Conservation (phyloP, 768 basidiomycete genomes). For the Phaffia australis region DNA sequence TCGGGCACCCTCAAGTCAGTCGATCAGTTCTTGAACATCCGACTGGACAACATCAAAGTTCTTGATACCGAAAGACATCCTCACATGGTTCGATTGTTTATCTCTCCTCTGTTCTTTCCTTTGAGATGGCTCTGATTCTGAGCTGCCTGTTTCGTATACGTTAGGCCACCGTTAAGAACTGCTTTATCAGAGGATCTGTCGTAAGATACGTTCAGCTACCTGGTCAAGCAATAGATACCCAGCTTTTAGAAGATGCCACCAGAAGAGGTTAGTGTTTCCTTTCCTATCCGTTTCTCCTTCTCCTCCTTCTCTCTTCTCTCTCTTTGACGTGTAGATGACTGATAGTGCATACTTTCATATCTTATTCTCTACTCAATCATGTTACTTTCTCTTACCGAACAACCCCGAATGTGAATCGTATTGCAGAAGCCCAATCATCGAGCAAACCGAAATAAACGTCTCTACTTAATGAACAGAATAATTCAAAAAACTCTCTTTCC, state of each 20-base stretch:
- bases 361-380: neutral
- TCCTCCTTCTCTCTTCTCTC: neutral
- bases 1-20: conserved; percentile 92
- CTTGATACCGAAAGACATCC: conserved; percentile 87
- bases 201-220: conserved; percentile 95
- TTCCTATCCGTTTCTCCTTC: neutral
- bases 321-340: neutral
- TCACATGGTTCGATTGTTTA: conserved; percentile 66
- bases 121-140: neutral
- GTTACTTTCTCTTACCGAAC: neutral
- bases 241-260: conserved; percentile 89
- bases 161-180: conserved; percentile 97
- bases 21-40: conserved; percentile 92
- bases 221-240: conserved; percentile 85
- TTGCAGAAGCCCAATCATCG: conserved; percentile 3
- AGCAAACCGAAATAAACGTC: neutral
- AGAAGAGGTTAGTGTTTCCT: conserved; percentile 58
- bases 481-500: too few species aligned
- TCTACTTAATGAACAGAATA: too few species aligned
- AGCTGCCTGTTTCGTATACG: neutral
- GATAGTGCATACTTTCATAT: conserved; percentile 1
- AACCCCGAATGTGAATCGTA: neutral
- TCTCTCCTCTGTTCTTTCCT: neutral
- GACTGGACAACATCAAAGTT: conserved; percentile 85
- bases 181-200: conserved; percentile 96